phyloP scores from a whole-genome alignment of 2,329 filamentous ascomycete genomes.

The Pseudonectria buxi region DNA sequence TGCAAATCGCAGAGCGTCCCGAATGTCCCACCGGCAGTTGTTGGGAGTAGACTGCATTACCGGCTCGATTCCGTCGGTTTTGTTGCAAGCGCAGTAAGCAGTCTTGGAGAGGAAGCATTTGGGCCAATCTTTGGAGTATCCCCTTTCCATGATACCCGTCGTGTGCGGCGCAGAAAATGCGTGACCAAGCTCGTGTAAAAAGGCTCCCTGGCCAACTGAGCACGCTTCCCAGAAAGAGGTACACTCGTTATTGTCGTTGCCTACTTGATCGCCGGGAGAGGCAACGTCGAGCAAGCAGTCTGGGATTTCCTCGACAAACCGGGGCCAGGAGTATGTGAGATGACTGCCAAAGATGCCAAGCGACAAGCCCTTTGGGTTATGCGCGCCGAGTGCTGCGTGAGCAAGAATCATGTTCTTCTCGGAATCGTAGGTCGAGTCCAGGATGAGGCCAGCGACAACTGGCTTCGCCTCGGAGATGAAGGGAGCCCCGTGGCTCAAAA shows the following conservation, averaged over 20 bases:
- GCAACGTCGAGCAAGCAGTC: constrained; percentile 38
- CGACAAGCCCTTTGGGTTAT: constrained; percentile 49
- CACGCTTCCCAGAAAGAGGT: constrained; percentile 38
- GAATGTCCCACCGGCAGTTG: constrained; percentile 61
- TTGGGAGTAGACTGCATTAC: constrained; percentile 34
- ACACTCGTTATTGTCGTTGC: constrained; percentile 37
- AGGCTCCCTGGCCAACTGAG: constrained; percentile 56
- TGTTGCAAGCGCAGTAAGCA: constrained; percentile 23
- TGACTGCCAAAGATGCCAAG: constrained; percentile 68
- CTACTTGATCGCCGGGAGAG: constrained; percentile 30
- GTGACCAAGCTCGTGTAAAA: constrained; percentile 65
- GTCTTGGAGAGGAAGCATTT: constrained; percentile 33
- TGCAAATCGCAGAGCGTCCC: constrained; percentile 61
- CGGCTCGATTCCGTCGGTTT: constrained; percentile 7
- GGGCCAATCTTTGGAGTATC: constrained; percentile 36
- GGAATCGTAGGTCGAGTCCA: constrained; percentile 63
- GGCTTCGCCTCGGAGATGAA: constrained; percentile 37
- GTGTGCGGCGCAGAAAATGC: constrained; percentile 64
- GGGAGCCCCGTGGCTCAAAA: constrained; percentile 39
- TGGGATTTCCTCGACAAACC: constrained; percentile 59
- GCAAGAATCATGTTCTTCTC: constrained; percentile 52
- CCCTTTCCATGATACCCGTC: constrained; percentile 55
- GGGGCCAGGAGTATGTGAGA: constrained; percentile 62
- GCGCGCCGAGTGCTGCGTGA: constrained; percentile 56
- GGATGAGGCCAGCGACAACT: constrained; percentile 63